phyloP scores from a whole-genome alignment of 2,329 filamentous ascomycete species.

The Ophiostoma sp. region DNA sequence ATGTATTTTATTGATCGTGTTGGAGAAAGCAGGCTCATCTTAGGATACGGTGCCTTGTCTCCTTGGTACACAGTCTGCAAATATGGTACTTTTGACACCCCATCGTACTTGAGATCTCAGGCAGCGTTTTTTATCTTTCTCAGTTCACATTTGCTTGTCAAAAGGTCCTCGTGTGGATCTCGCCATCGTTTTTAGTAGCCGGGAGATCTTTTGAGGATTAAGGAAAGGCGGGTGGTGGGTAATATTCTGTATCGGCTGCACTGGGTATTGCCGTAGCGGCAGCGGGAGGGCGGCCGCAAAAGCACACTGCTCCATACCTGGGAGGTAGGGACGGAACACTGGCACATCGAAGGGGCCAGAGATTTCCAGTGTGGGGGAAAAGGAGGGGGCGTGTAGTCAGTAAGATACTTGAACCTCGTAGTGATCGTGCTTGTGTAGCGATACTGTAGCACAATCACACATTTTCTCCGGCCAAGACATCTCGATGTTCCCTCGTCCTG shows the following conservation, averaged over 20 bases:
- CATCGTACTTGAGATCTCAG: neutral
- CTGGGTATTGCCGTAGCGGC: slow-evolving; percentile 24
- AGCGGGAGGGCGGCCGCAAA: slow-evolving; percentile 21
- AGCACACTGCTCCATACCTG: neutral
- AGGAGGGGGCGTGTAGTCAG: neutral
- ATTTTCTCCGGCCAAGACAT: neutral
- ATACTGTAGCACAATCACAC: neutral
- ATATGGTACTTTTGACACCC: no score
- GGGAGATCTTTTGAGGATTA: slow-evolving; percentile 25
- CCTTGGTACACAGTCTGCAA: neutral
- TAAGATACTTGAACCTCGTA: no score
- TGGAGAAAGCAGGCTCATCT: no score
- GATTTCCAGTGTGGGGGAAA: neutral
- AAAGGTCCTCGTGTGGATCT: neutral
- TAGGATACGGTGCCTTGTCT: no score
- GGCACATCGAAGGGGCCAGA: neutral
- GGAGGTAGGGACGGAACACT: neutral
- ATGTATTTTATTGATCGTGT: no score
- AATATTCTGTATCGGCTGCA: slow-evolving; percentile 11
- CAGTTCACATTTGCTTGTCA: neutral
- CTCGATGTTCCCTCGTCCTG: neutral
- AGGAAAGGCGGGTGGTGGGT: slow-evolving; percentile 10
- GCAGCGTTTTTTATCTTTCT: neutral
- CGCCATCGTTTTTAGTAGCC: neutral
- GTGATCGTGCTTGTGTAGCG: no score